Evolutionary conservation across 108 stramenopile genomes (phyloP), one percentile per base, ranked within the genome.

Genomic region (Stephanodiscus triporus): DNA sequence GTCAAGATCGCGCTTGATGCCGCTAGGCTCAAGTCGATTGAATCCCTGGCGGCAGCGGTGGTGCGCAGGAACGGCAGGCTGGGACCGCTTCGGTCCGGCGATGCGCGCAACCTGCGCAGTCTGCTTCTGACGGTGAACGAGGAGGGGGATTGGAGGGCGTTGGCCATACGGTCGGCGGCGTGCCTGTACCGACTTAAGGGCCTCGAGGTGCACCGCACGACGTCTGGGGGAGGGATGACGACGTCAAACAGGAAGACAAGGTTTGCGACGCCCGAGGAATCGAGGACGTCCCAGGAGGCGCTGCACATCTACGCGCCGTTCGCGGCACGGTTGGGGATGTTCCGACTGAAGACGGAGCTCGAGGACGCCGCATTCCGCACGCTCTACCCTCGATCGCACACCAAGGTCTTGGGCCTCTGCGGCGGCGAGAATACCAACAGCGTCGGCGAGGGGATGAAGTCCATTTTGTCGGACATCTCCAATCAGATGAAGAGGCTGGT

Each of bases 361-460:
- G 93, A 96, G 68, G 89, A 88, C 53, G 87, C 88, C 40, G 91
- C 95, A 49, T 96, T 96, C 74, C 77, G 80, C 20, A 80, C 87
- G 9, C 75, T 91, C 9, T 94, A 90, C 57, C 84, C 75, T 17
- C 80, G 81, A 30, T 91, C 92, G 57, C 88, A 90, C 58, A 55
- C 81, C 23, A 66, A 65, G 29, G 88, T 90, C 40, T 84, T 66
- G 11, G 67, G 83, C 9, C 68, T 87, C 27, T 60, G 79, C 37
- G 78, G 68, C 3, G 72, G 66, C 17, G 60, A 74, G 29, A 55
- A 70, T 49, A 58, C 71, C 47, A 36, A 60, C 29, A 62, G 70
- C 58, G 80, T 85, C 27, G 85, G 82, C 0, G 77, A 86, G 51
- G 77, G 79, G 32, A 88, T 91, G 86, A 49, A 82, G 57, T 50